Conservation (phyloP, 192 early-diverging fungal species). For the Umbelopsis sp. region DNA sequence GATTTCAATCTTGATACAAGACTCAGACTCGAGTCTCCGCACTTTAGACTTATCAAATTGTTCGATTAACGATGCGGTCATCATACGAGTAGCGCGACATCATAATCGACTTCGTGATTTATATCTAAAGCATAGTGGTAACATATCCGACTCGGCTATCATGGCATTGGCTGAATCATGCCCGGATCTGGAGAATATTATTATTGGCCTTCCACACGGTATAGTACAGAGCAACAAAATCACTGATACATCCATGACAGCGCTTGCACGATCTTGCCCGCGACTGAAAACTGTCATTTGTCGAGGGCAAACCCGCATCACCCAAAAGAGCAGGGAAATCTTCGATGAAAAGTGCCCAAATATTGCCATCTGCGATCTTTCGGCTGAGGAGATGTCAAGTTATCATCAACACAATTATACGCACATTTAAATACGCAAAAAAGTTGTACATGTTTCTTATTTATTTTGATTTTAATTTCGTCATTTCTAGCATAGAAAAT, state of each 20-base stretch:
- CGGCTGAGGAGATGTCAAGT: neutral
- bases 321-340: neutral
- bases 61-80: slow-evolving; percentile 16
- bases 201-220: slow-evolving; percentile 15
- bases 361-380: neutral
- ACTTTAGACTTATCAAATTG: slow-evolving; percentile 20
- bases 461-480: too few species aligned
- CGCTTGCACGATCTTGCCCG: slow-evolving; percentile 10
- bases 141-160: slow-evolving; percentile 11
- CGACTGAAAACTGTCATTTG: neutral
- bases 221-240: slow-evolving; percentile 25
- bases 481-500: too few species aligned
- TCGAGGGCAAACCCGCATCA: slow-evolving; percentile 21
- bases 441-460: too few species aligned
- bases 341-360: neutral
- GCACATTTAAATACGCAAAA: neutral
- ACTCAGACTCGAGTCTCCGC: neutral
- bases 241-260: slow-evolving; percentile 8
- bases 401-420: neutral
- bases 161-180: slow-evolving; percentile 6
- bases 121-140: slow-evolving; percentile 18
- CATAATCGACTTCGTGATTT: slow-evolving; percentile 5
- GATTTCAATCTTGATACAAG: neutral
- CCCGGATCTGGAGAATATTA: neutral
- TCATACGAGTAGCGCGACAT: neutral